phyloP scores from a whole-genome alignment of 352 stramenopile species.

The Phytopythium chamaehyphon region DNA sequence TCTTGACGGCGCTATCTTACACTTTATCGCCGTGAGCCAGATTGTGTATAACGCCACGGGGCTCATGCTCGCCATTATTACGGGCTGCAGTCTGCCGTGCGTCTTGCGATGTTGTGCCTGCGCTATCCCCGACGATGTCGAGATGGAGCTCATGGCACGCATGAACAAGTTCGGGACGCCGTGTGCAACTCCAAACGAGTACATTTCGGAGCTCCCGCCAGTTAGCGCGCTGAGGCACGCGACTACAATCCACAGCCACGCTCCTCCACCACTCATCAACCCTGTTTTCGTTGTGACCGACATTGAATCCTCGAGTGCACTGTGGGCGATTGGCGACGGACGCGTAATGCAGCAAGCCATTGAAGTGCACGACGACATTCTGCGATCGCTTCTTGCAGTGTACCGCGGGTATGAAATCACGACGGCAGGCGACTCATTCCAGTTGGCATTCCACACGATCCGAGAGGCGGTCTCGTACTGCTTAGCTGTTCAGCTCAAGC shows the following conservation, averaged over 20 bases:
- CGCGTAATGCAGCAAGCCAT: conserved; percentile 41
- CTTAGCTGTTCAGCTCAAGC: conserved; percentile 43
- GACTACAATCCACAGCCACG: conserved; percentile 3
- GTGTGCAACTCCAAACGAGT: conserved; percentile 8
- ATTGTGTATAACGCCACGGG: conserved; percentile 39
- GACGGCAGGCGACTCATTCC: conserved; percentile 63
- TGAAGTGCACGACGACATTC: conserved; percentile 36
- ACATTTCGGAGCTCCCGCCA: too few species aligned
- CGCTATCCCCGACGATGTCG: conserved; percentile 39
- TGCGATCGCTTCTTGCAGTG: conserved; percentile 28
- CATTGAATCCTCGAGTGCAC: conserved; percentile 30
- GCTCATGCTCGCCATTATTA: conserved; percentile 31
- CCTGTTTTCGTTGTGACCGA: conserved; percentile 36
- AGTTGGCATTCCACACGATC: conserved; percentile 65
- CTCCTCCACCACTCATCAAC: conserved; percentile 9
- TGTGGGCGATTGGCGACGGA: conserved; percentile 31
- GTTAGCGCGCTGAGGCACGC: too few species aligned
- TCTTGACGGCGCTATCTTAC: conserved; percentile 15
- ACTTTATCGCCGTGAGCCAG: conserved; percentile 35
- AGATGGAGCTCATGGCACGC: conserved; percentile 29
- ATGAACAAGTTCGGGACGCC: conserved; percentile 18
- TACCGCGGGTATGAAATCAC: conserved; percentile 74
- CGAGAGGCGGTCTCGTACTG: conserved; percentile 53
- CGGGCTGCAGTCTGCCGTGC: conserved; percentile 46
- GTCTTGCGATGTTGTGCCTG: conserved; percentile 30